Base-by-base conservation (phyloP, 352 stramenopile genomes). In the Phytophthora colocasiae region DNA sequence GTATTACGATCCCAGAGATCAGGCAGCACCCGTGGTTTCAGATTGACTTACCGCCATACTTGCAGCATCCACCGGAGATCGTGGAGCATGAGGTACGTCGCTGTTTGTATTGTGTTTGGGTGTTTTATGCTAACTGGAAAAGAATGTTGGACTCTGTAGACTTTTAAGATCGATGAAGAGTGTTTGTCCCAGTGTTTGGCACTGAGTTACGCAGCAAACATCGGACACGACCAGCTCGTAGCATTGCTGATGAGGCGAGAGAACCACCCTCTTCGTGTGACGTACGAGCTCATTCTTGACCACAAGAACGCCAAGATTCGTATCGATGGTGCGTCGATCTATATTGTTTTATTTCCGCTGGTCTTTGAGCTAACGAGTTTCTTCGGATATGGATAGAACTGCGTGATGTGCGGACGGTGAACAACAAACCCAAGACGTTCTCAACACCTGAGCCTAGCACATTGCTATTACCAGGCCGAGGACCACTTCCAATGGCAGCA, bases 1-100 rank as follows among this genome's bases (percentile, higher is more conserved):
- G 97, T 22, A 99, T 99, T 62, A 99, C 97, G 26, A 99, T 99
- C 63, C 83, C 96, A 4, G 97, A 99, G 75, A 99, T 99, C 80
- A 84, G 97, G 44, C 83, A 98, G 57, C 97, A 99, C 68, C 95
- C 97, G 4, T 99, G 98, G 97, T 99, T 99, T 74, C 91, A 98
- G 77, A 96, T 98, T 63, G 98, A 99, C 58, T 80, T 99, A 7
- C 98, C 98, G 32, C 95, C 94, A 2, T 99, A 99, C 73, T 78
- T 99, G 11, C 86, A 98, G 45, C 93, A 98, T 62, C 91, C 97
- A 36, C 95, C 96, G 6, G 95, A 99, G 62, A 81, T 98, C 19
- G 97, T 99, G 41, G 95, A 99, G 73, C 96, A 98, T 86, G 78
- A 97, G 97, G 85, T 95, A 80, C 15, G 2, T 47, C 11, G 11